Base-by-base conservation (phyloP, 768 basidiomycete genomes). In the Hydnomerulius pinastri region DNA sequence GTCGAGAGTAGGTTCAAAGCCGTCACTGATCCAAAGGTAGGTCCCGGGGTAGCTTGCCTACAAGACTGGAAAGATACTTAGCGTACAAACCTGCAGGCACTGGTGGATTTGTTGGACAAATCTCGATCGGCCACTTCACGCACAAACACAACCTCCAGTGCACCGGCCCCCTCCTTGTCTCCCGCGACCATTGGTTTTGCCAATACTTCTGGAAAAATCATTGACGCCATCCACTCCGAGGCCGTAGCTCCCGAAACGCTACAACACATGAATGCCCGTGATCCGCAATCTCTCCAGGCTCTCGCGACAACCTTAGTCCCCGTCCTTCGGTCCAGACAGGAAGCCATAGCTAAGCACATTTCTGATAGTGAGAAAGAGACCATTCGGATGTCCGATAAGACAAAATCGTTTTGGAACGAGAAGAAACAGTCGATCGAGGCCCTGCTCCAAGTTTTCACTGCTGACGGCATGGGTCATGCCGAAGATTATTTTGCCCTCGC, bases 1-100 rank as follows among this genome's bases (percentile, higher is more conserved):
- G 77, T 83, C 21, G 88, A 90, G 59, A 87, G 82, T 57, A 80
- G 87, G 36, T 95, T 90, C 74, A 87, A 90, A 60, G 85, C 90
- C 3, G 70, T 95, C 48, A 79, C 83, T 20, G 88, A 91, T 56
- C 79, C 83, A 12, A 85, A 86, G 73, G 92, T 87, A 49, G 17
- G 46, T 30, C 20, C 9, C 38, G 13, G 30, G 7, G 40, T 37
- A 40, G 53, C 35, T 48, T 40, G 43, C 51, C 62, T 30, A 44
- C 24, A 33, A 28, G n/a, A n/a, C n/a, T n/a, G n/a, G n/a, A 35
- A 17, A 27, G 25, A 15, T 41, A 12, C n/a, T 52, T 0, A 44
- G 18, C 33, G 25, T 32, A 32, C 39, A 25, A 32, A 11, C 13
- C 32, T 56, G 6, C 57, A 93, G 91, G 72, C 78, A 24, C 86